Base-by-base conservation (phyloP, 2,329 filamentous ascomycete genomes). In the Aspergillus pseudoglaucus region DNA sequence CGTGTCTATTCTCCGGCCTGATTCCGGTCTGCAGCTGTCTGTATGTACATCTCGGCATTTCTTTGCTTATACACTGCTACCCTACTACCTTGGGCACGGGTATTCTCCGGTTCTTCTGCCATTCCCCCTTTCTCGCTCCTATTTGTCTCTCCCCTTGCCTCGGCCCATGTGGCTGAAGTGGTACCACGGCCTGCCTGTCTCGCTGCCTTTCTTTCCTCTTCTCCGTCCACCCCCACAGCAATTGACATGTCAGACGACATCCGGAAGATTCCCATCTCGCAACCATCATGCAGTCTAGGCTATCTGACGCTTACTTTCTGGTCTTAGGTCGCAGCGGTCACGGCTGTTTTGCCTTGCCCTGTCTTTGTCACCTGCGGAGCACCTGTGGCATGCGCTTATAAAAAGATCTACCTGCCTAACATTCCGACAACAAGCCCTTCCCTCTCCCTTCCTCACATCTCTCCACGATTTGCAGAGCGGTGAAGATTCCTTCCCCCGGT, bases 351-450 rank as follows among this genome's bases (percentile, higher is more conserved):
- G 25, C 12, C 25, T 30, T 30, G 25, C 7, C 10, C 25, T 30
- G 25, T 30, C 25, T 30, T 30, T 30, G 8, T 30, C 25, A 30
- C 25, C 25, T 30, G 25, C 10, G 25, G 25, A 30, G 25, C 25
- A 30, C 38, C 37, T 39, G 39, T 47, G 56, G 54, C 55, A 58
- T 58, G 53, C 47, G 32, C 43, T 37, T 61, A 60, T 62, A 58
- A 56, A 56, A 64, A 59, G 52, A 54, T 48, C 54, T 15, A 18
- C 18, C 17, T n/a, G 46, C 46, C 54, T 56, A 46, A 46, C 57
- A 65, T 65, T 62, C 62, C 54, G 32, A 52, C 58, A 51, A 57
- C 56, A 62, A 66, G 50, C 55, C 54, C 45, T 20, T 39, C 9
- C 17, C 37, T 39, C 37, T 39, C 17, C 6, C 15, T 20, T 20